Percentiles rank a stretch among this genome's conserved stretches.
phyloP scores from a whole-genome alignment of 164 flowering plant species.

The Dillenia suffruticosa region DNA sequence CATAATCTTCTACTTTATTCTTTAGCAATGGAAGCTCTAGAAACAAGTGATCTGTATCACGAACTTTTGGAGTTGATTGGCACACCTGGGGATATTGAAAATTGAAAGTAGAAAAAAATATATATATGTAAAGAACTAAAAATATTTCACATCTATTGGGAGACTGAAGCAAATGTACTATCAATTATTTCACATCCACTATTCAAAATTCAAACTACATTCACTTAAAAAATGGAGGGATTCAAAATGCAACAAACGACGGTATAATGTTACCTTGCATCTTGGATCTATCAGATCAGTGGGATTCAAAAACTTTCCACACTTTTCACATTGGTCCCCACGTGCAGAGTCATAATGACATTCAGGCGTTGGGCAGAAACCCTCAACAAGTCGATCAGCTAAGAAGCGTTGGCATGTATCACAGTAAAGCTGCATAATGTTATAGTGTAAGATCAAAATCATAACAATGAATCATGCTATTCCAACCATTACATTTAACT shows the following conservation, averaged over 20 bases:
- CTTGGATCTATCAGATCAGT: constrained; percentile 79
- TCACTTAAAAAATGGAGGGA: not conserved
- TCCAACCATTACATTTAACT: too few relatives aligned
- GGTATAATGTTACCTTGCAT: constrained; percentile 61
- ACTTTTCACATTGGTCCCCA: constrained; percentile 95
- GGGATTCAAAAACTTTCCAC: constrained; percentile 86
- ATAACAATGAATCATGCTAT: too few relatives aligned
- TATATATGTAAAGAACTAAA: not conserved
- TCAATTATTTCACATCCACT: not conserved
- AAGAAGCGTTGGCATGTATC: constrained; percentile 73
- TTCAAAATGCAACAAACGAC: not conserved
- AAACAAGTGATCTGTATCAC: constrained; percentile 87
- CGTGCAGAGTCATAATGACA: constrained; percentile 88
- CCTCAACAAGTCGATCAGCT: constrained; percentile 95
- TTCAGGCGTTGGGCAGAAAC: constrained; percentile 66
- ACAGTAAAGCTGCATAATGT: constrained; percentile 68
- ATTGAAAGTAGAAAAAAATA: not conserved
- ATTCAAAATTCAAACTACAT: not conserved
- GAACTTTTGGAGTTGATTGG: constrained; percentile 53
- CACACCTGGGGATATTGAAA: constrained; percentile 49
- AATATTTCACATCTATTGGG: not conserved
- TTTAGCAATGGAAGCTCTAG: constrained; percentile 80
- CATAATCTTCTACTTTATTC: constrained; percentile 64
- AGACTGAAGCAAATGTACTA: not conserved
- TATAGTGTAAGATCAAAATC: not conserved